phyloP scores from a whole-genome alignment of 108 stramenopile genomes.

The Mediolabrus comicus region DNA sequence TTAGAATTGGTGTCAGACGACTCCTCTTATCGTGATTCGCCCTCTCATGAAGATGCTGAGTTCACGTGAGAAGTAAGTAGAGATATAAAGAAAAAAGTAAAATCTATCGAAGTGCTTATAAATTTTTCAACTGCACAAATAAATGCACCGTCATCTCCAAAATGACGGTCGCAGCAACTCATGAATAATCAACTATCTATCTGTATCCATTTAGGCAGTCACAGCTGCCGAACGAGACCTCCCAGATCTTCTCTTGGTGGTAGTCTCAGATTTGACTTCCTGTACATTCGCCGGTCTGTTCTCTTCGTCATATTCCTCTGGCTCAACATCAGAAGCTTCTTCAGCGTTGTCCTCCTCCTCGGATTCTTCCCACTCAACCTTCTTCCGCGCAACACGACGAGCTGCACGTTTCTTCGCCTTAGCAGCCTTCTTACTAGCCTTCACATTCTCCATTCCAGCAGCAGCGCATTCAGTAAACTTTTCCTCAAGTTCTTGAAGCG shows the following conservation, averaged over 20 bases:
- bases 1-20: conserved; percentile 34
- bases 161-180: not conserved
- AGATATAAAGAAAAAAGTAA: not conserved
- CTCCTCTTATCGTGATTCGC: conserved; percentile 18
- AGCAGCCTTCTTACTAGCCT: conserved; percentile 66
- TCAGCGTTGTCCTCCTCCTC: conserved; percentile 21
- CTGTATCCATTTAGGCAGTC: not conserved
- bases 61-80: conserved; percentile 13
- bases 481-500: conserved; percentile 84
- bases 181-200: no score
- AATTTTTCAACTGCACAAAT: not conserved
- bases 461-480: conserved; percentile 67
- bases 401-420: conserved; percentile 56
- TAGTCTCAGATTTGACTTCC: not conserved
- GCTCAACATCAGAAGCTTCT: conserved; percentile 18
- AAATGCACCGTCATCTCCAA: not conserved
- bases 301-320: conserved; percentile 34
- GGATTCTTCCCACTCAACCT: conserved; percentile 37
- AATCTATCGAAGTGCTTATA: not conserved
- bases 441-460: conserved; percentile 62
- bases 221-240: not conserved
- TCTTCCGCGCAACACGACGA: conserved; percentile 31
- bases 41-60: conserved; percentile 10
- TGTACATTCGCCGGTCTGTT: conserved; percentile 8
- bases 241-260: not conserved